These are phyloP conservation scores for Puccinia sorghi DNA, from an alignment of 1,284 basidiomycete species.

Conservation along the genomic window DNA sequence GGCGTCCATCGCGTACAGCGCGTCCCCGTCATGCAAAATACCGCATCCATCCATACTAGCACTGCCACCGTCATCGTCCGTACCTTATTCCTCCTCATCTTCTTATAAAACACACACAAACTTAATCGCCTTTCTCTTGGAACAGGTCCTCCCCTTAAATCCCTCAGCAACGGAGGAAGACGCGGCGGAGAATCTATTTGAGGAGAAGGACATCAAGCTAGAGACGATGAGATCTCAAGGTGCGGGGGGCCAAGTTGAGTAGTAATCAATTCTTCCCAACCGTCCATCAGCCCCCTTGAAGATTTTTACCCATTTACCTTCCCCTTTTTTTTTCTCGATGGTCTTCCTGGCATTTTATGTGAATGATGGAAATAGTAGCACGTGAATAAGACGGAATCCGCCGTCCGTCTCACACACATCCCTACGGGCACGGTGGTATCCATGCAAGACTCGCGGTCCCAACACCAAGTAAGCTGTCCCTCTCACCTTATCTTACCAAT, in stretches of 20 bases:
- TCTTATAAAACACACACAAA: neutral
- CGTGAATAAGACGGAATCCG: constrained; percentile 98
- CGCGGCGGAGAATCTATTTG: constrained; percentile 63
- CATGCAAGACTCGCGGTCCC: constrained; percentile 96
- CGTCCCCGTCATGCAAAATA: constrained; percentile 83
- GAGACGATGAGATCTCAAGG: constrained; percentile 95
- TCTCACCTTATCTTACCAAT: too few species aligned
- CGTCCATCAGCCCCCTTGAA: neutral
- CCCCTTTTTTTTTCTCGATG: constrained; percentile 9
- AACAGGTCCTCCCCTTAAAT: constrained; percentile 73
- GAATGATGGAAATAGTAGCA: constrained; percentile 64
- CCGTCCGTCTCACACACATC: constrained; percentile 89
- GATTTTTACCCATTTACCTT: constrained; percentile 1
- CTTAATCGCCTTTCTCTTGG: neutral
- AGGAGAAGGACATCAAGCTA: constrained; percentile 79
- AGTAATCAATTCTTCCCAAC: neutral
- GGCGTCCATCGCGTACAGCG: constrained; percentile 95
- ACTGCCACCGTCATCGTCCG: constrained; percentile 82
- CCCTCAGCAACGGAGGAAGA: constrained; percentile 58
- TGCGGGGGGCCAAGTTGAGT: constrained; percentile 83
- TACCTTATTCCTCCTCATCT: constrained; percentile 35
- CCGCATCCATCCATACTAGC: constrained; percentile 86
- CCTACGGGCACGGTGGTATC: constrained; percentile 93
- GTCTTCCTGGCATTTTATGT: neutral
- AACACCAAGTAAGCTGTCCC: constrained; percentile 73